phyloP scores from a whole-genome alignment of 441 rosid species.

The Euphorbia schlechtendalii region DNA sequence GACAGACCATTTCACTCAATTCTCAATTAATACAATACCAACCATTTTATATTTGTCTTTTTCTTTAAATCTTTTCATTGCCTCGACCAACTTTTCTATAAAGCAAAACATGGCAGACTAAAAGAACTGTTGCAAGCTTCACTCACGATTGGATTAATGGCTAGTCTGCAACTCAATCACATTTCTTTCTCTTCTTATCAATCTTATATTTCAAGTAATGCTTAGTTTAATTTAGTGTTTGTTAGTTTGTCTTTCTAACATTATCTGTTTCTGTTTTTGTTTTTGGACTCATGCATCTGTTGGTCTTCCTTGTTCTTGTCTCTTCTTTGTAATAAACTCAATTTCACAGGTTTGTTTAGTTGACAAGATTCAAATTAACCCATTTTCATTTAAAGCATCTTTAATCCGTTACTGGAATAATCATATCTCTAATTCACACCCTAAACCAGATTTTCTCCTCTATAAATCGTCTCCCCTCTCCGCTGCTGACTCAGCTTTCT shows the following conservation, averaged over 20 bases:
- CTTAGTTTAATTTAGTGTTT: background rate
- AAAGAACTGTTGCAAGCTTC: no score
- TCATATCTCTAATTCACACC: conserved; percentile 35
- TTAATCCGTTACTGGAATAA: conserved; percentile 78
- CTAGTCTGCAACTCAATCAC: background rate
- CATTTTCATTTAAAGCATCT: conserved; percentile 69
- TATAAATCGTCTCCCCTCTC: conserved; percentile 72
- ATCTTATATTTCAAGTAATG: conserved; percentile 17
- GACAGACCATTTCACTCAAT: no score
- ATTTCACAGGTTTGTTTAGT: conserved; percentile 11
- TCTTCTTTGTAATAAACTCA: background rate
- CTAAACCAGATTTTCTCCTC: conserved; percentile 50
- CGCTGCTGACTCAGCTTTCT: conserved; percentile 55
- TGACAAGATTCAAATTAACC: conserved; percentile 24
- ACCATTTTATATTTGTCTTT: no score
- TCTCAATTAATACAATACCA: no score
- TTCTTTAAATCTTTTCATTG: no score
- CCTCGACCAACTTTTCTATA: no score
- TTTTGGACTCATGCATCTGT: background rate
- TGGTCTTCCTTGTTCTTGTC: background rate
- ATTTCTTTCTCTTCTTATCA: conserved; percentile 1
- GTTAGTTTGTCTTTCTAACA: background rate
- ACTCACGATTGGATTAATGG: no score
- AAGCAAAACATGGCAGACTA: no score
- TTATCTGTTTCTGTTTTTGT: background rate